These are phyloP conservation scores for Sutorius eximius DNA, from an alignment of 1,284 basidiomycete genomes.

Conservation along the genomic window DNA sequence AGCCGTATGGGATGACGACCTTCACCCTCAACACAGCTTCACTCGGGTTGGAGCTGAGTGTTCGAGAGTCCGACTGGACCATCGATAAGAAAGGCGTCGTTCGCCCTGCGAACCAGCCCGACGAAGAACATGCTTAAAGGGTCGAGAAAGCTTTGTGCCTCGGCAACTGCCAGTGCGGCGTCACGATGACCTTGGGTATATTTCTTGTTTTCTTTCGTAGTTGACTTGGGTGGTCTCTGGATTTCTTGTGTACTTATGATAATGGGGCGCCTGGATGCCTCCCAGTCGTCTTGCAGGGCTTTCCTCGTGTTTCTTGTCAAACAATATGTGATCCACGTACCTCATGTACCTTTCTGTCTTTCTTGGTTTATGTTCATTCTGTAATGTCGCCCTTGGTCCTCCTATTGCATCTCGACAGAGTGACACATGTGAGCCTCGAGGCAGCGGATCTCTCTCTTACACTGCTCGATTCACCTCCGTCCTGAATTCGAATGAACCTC, in stretches of 20 bases:
- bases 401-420: too few species aligned
- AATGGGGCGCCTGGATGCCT: not conserved
- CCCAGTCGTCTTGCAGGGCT: not conserved
- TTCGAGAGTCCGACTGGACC: conserved; percentile 18
- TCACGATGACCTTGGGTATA: not conserved
- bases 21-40: conserved; percentile 54
- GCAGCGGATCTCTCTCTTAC: too few species aligned
- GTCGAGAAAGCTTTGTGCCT: not conserved
- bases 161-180: not conserved
- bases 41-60: conserved; percentile 46
- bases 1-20: conserved; percentile 59
- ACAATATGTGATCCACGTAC: not conserved
- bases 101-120: not conserved
- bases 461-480: too few species aligned
- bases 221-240: not conserved
- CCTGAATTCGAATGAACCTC: too few species aligned
- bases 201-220: not conserved
- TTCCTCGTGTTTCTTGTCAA: not conserved
- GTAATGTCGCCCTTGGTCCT: too few species aligned
- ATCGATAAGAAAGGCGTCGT: not conserved
- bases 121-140: not conserved
- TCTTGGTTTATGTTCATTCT: not conserved
- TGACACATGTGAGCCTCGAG: too few species aligned
- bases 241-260: not conserved
- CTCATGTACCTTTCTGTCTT: not conserved